Evolutionary conservation across 768 basidiomycete species (phyloP).

Genomic region (Gymnopilus dilepis): DNA sequence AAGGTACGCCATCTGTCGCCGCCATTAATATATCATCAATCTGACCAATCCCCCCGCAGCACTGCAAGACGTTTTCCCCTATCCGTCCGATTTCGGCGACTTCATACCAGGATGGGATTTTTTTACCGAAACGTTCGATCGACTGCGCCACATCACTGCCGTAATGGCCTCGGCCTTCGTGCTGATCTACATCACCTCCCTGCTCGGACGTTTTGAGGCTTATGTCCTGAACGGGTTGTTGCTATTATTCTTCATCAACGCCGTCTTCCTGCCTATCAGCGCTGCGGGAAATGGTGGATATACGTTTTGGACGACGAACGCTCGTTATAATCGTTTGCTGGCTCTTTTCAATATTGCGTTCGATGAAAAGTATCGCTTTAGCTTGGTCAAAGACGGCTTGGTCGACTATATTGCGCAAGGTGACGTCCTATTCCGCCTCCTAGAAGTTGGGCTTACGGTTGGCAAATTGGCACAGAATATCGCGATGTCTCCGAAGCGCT

Average conservation of each 20-base stretch:
- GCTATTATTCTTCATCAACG: constrained; percentile 33
- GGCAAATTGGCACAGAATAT: constrained; percentile 41
- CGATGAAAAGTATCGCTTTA: constrained; percentile 36
- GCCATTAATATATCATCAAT: background rate
- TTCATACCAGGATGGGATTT: constrained; percentile 41
- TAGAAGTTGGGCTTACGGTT: background rate
- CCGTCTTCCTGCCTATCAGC: constrained; percentile 39
- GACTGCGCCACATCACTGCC: constrained; percentile 28
- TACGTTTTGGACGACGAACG: constrained; percentile 43
- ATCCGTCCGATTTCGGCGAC: constrained; percentile 33
- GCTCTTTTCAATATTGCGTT: constrained; percentile 46
- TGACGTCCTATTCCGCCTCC: constrained; percentile 11
- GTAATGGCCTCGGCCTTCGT: constrained; percentile 32
- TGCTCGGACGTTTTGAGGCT: constrained; percentile 24
- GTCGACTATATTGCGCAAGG: constrained; percentile 35
- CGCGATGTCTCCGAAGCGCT: constrained; percentile 33
- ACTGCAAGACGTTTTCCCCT: constrained; percentile 18
- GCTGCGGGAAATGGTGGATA: constrained; percentile 44
- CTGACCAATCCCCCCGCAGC: constrained; percentile 4
- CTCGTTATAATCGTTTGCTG: constrained; percentile 42
- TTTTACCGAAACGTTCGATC: constrained; percentile 29
- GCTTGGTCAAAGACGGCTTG: constrained; percentile 44
- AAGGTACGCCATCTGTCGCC: constrained; percentile 16
- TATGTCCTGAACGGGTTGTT: constrained; percentile 32
- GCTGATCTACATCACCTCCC: constrained; percentile 26